Evolutionary conservation across 495 filamentous ascomycete genomes (phyloP).

Genomic region (Podospora tetraspora): DNA sequence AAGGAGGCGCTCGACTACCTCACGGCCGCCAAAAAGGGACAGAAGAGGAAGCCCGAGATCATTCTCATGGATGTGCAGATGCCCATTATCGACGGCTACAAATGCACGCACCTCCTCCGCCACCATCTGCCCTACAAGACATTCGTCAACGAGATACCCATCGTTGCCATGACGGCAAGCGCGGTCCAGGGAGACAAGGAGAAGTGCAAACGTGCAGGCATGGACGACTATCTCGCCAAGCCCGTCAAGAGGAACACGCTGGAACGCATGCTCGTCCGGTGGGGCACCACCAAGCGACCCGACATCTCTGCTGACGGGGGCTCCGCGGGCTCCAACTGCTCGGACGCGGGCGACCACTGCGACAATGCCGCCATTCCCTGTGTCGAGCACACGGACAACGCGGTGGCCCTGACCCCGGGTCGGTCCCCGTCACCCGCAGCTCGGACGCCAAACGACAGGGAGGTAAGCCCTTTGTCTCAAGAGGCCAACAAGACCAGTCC

Average conservation of each 20-base stretch:
- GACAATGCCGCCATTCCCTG: conserved; percentile 29
- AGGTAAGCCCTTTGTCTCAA: not conserved
- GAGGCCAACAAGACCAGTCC: not conserved
- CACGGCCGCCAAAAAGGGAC: conserved; percentile 29
- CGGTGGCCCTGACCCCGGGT: not conserved
- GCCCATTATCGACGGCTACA: conserved; percentile 76
- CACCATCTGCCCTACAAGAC: conserved; percentile 53
- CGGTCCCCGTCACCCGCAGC: not conserved
- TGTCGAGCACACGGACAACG: conserved; percentile 12
- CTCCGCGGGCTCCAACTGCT: conserved; percentile 20
- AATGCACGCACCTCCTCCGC: conserved; percentile 66
- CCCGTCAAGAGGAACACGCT: conserved; percentile 64
- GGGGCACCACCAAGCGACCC: conserved; percentile 31
- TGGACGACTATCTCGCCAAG: conserved; percentile 82
- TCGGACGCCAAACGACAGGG: not conserved
- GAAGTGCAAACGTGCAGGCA: conserved; percentile 69
- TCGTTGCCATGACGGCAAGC: conserved; percentile 77
- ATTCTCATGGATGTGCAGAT: conserved; percentile 88
- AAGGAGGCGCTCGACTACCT: conserved; percentile 70
- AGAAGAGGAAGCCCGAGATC: conserved; percentile 57
- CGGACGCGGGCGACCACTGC: conserved; percentile 30
- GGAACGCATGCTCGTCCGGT: conserved; percentile 66
- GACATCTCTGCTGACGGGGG: not conserved
- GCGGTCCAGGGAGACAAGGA: conserved; percentile 78
- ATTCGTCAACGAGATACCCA: conserved; percentile 53